phyloP scores from a whole-genome alignment of 2,329 filamentous ascomycete species.

The Coleophoma eucalyptorum region DNA sequence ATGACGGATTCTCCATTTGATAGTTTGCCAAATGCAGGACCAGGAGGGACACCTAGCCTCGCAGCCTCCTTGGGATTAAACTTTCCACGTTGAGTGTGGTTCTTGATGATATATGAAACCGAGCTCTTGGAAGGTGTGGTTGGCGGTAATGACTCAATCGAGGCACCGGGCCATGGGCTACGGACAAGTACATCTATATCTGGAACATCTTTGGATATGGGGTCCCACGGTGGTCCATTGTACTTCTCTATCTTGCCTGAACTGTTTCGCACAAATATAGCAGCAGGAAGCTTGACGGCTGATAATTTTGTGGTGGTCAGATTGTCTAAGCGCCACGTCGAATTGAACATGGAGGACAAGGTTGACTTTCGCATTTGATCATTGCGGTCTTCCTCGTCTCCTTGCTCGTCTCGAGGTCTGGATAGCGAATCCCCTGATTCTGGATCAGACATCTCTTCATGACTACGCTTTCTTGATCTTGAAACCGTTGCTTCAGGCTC shows the following conservation, averaged over 20 bases:
- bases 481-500: conserved; percentile 22
- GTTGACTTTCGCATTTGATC: conserved; percentile 55
- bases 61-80: conserved; percentile 67
- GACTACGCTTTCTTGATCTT: conserved; percentile 40
- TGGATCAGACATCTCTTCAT: conserved; percentile 40
- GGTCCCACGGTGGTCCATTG: conserved; percentile 60
- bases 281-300: conserved; percentile 63
- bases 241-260: conserved; percentile 67
- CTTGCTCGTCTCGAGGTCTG: conserved; percentile 25
- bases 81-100: conserved; percentile 72
- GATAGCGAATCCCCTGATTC: conserved; percentile 8
- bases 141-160: conserved; percentile 60
- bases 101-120: conserved; percentile 83
- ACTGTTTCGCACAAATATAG: conserved; percentile 64
- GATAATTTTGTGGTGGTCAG: conserved; percentile 63
- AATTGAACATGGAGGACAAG: conserved; percentile 76
- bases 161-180: conserved; percentile 73
- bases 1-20: conserved; percentile 59
- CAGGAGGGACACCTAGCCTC: conserved; percentile 58
- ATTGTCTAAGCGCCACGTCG: conserved; percentile 68
- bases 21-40: conserved; percentile 55
- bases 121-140: conserved; percentile 64
- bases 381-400: conserved; percentile 33
- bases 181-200: conserved; percentile 70
- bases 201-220: conserved; percentile 40